Conservation (phyloP, 2,329 filamentous ascomycete species). For the Chaetomiaceae sp. region DNA sequence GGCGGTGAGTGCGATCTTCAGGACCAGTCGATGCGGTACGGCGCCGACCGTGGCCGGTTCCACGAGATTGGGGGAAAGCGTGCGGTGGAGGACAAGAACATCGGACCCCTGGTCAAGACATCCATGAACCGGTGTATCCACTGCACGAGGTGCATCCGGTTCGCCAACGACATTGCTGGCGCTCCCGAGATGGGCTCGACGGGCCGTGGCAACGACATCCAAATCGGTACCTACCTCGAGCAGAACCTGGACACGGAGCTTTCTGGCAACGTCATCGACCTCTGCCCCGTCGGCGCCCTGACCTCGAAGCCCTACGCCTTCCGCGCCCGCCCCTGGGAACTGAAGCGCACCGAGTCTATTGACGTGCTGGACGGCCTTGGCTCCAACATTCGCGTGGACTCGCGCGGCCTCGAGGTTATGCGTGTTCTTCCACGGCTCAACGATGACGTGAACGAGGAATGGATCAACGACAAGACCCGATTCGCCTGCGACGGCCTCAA, state of each 20-base stretch:
- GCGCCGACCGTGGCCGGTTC: conserved; percentile 91
- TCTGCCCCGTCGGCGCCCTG: conserved; percentile 94
- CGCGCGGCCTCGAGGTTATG: conserved; percentile 93
- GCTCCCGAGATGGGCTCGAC: conserved; percentile 92
- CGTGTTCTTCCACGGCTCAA: conserved; percentile 87
- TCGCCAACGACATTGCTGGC: conserved; percentile 94
- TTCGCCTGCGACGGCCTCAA: conserved; percentile 96
- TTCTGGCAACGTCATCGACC: conserved; percentile 95
- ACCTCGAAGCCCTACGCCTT: conserved; percentile 98
- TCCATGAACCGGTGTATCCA: conserved; percentile 99
- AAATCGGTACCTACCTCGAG: conserved; percentile 98
- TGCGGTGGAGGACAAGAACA: conserved; percentile 99
- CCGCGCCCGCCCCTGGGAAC: conserved; percentile 92
- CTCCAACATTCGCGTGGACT: conserved; percentile 91
- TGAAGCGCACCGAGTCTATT: conserved; percentile 93
- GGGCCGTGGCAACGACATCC: conserved; percentile 92
- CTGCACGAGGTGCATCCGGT: conserved; percentile 95
- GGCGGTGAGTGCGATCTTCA: conserved; percentile 98
- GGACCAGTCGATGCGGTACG: conserved; percentile 99
- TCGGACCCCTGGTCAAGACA: conserved; percentile 95
- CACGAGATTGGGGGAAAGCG: conserved; percentile 95
- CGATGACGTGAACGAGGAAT: conserved; percentile 98
- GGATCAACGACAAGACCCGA: conserved; percentile 98
- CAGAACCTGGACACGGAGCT: conserved; percentile 89
- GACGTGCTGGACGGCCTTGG: conserved; percentile 91